Conservation (phyloP, 2,329 filamentous ascomycete species). For the Colletotrichum incanum region DNA sequence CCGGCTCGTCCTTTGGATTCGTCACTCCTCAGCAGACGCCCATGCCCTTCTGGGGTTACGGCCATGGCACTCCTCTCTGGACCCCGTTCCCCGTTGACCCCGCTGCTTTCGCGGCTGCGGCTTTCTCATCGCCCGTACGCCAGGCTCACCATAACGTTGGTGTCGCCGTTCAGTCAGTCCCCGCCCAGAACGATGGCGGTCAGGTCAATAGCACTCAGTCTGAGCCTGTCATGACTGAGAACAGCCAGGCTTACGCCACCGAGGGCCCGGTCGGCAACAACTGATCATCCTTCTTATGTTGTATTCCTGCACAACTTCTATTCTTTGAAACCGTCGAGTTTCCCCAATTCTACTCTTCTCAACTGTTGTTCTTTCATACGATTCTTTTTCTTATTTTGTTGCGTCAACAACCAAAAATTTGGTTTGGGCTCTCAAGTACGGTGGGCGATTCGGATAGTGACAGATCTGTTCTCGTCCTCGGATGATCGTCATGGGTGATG, state of each 20-base stretch:
- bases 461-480: constrained; percentile 14
- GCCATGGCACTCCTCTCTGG: constrained; percentile 39
- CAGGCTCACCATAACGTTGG: neutral
- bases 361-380: constrained; percentile 3
- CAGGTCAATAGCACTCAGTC: constrained; percentile 35
- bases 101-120: constrained; percentile 26
- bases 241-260: constrained; percentile 6
- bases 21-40: constrained; percentile 39
- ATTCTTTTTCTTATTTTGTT: constrained; percentile 10
- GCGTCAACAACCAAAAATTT: constrained; percentile 12
- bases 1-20: constrained; percentile 32
- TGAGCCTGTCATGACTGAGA: constrained; percentile 34
- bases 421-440: constrained; percentile 27
- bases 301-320: neutral
- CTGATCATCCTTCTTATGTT: neutral
- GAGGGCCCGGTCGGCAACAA: neutral
- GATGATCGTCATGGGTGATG: constrained; percentile 15
- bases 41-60: constrained; percentile 38
- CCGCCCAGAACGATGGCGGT: constrained; percentile 1
- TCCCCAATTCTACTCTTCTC: constrained; percentile 16
- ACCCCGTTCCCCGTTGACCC: constrained; percentile 34
- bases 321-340: constrained; percentile 8
- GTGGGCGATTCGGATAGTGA: constrained; percentile 4
- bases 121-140: constrained; percentile 29
- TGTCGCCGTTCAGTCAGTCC: neutral